phyloP scores from a whole-genome alignment of 106 monocot species.

The Dactylorhiza incarnata region DNA sequence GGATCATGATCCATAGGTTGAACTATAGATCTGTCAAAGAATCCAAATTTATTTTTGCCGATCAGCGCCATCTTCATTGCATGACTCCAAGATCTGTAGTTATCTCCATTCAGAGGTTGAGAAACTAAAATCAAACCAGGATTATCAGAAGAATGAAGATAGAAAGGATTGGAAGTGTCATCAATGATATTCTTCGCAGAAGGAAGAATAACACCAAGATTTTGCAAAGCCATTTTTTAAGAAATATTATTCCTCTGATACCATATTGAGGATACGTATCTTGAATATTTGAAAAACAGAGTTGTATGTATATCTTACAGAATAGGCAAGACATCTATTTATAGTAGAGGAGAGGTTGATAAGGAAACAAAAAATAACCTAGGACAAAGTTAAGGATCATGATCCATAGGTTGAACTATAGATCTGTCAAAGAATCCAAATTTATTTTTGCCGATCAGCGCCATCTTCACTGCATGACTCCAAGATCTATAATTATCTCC shows the following conservation, averaged over 20 bases:
- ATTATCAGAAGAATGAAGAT: background rate
- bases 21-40: background rate
- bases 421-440: constrained; percentile 1
- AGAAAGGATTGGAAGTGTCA: background rate
- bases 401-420: background rate
- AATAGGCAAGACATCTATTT: no score
- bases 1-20: background rate
- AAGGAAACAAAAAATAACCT: no score
- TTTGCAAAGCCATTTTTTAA: no score
- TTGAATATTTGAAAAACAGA: no score
- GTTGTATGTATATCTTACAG: no score
- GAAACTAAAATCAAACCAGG: background rate
- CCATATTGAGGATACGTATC: no score
- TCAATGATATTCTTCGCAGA: no score
- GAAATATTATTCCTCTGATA: no score
- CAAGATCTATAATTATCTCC: constrained; percentile 5
- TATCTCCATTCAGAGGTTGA: background rate
- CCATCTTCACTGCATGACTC: background rate
- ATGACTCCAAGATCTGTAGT: constrained; percentile 1
- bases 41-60: constrained; percentile 10
- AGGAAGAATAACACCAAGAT: no score
- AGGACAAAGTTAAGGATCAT: background rate
- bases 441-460: constrained; percentile 9
- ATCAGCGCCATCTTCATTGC: background rate
- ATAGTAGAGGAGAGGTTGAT: no score